These are phyloP conservation scores for Boletus semigastroideus DNA, from an alignment of 1,284 basidiomycete species.

Conservation along the genomic window DNA sequence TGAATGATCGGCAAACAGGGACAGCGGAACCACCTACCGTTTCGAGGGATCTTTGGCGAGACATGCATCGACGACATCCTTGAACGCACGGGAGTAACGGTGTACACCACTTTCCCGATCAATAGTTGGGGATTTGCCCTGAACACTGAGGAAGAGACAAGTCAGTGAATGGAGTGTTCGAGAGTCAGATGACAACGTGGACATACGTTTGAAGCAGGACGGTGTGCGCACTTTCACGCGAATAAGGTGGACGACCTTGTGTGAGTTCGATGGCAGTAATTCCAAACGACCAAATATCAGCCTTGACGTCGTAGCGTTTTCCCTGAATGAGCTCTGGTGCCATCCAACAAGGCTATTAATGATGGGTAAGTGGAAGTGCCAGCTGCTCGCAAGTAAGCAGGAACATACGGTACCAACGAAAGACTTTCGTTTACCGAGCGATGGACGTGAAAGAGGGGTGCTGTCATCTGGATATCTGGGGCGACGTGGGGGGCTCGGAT, in stretches of 20 bases:
- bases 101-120: conserved; percentile 70
- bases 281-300: conserved; percentile 92
- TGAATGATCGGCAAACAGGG: neutral
- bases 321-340: conserved; percentile 88
- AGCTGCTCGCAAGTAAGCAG: neutral
- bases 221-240: conserved; percentile 70
- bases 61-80: conserved; percentile 80
- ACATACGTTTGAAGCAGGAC: conserved; percentile 75
- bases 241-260: conserved; percentile 80
- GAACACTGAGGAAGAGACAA: conserved; percentile 48
- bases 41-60: conserved; percentile 79
- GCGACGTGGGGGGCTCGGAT: conserved; percentile 33
- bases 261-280: conserved; percentile 86
- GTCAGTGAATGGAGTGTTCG: neutral
- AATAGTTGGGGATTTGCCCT: conserved; percentile 71
- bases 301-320: conserved; percentile 78
- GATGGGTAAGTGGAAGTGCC: neutral
- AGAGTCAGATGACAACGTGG: conserved; percentile 6
- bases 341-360: conserved; percentile 84
- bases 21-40: conserved; percentile 41
- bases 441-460: conserved; percentile 33
- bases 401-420: conserved; percentile 84
- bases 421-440: conserved; percentile 71
- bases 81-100: conserved; percentile 80
- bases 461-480: conserved; percentile 7